A percentile compares a stretch with the other conserved stretches of the same genome.
phyloP scores from a whole-genome alignment of 2,329 filamentous ascomycete genomes.

The Cadophora gregata region DNA sequence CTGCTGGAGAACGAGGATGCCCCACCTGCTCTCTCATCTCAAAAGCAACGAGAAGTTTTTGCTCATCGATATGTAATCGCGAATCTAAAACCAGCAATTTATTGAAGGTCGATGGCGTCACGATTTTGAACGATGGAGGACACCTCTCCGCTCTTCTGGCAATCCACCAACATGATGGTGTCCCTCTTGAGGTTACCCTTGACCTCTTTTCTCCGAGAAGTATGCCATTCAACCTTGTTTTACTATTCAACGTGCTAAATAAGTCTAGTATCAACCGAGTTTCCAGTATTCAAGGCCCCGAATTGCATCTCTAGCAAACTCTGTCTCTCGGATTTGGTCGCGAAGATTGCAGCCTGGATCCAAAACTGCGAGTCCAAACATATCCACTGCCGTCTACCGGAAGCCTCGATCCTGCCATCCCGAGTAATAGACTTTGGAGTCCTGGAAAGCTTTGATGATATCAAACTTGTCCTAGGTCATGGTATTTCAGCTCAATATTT shows the following conservation, averaged over 20 bases:
- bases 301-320: not conserved
- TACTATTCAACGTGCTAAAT: not conserved
- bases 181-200: not conserved
- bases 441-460: not conserved
- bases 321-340: not conserved
- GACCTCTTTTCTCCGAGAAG: not conserved
- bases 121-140: not conserved
- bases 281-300: not conserved
- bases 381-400: not conserved
- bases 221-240: not conserved
- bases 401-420: not conserved
- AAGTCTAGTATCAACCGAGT: not conserved
- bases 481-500: not conserved
- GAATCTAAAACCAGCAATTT: not conserved
- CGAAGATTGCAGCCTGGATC: not conserved
- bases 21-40: not conserved
- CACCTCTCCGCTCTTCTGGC: not conserved
- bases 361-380: not conserved
- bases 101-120: not conserved
- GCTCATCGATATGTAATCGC: not conserved
- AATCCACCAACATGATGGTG: not conserved
- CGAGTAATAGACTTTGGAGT: not conserved
- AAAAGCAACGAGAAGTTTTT: not conserved
- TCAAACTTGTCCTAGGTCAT: not conserved
- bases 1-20: not conserved